phyloP scores from a whole-genome alignment of 306 rosid genomes.

The Oxytropis ochrocephala region DNA sequence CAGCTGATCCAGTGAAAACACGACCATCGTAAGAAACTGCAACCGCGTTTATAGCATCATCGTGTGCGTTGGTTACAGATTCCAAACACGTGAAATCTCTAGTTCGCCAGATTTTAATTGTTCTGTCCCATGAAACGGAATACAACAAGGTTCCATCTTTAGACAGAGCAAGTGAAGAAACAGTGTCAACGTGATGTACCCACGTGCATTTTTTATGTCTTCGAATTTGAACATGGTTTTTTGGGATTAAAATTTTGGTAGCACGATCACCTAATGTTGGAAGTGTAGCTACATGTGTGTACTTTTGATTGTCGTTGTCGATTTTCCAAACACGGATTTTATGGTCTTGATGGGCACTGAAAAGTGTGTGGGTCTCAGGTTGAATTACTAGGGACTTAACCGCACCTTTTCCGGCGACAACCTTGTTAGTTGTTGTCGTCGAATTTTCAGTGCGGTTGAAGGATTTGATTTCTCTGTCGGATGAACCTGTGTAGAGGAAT shows the following conservation, averaged over 20 bases:
- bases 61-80: conserved; percentile 64
- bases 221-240: conserved; percentile 65
- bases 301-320: conserved; percentile 16
- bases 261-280: conserved; percentile 86
- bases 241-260: conserved; percentile 44
- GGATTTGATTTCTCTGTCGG: conserved; percentile 65
- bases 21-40: conserved; percentile 48
- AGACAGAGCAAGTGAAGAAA: conserved; percentile 71
- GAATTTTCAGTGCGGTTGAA: conserved; percentile 37
- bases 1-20: conserved; percentile 81
- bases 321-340: conserved; percentile 88
- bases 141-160: conserved; percentile 54
- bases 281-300: conserved; percentile 62
- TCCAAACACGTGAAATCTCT: conserved; percentile 74
- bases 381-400: conserved; percentile 64
- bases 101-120: conserved; percentile 74
- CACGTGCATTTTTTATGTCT: conserved; percentile 84
- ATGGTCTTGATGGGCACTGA: conserved; percentile 87
- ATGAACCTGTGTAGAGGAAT: conserved; percentile 70
- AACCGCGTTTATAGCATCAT: conserved; percentile 79
- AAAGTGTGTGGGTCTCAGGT: conserved; percentile 53
- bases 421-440: conserved; percentile 8
- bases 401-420: conserved; percentile 71
- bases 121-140: conserved; percentile 91
- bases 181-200: conserved; percentile 90